phyloP scores from a whole-genome alignment of 805 yeast genomes.

The Suhomyces canberraensis region DNA sequence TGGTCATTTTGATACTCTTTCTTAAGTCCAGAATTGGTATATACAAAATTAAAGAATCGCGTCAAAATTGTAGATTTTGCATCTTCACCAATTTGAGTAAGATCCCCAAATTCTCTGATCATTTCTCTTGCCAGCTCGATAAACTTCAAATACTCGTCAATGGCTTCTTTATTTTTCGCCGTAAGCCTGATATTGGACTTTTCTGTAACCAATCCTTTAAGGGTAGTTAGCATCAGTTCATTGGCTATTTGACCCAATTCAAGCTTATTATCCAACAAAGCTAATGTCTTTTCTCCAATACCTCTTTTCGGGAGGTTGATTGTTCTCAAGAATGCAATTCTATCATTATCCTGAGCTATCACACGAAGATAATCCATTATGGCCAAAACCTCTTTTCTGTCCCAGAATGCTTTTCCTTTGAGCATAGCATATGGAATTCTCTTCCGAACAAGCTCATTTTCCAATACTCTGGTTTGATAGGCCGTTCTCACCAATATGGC shows the following conservation, averaged over 20 bases:
- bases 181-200: conserved; percentile 10
- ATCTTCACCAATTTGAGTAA: neutral
- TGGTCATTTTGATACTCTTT: conserved; percentile 25
- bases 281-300: conserved; percentile 55
- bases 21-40: conserved; percentile 26
- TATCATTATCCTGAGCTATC: conserved; percentile 55
- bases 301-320: conserved; percentile 64
- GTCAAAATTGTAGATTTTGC: conserved; percentile 1
- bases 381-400: conserved; percentile 60
- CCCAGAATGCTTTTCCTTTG: conserved; percentile 81
- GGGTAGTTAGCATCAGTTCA: conserved; percentile 8
- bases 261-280: conserved; percentile 22
- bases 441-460: conserved; percentile 52
- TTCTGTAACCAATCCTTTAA: conserved; percentile 9
- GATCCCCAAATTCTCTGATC: neutral
- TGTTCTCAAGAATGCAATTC: conserved; percentile 55
- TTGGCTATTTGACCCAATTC: conserved; percentile 1
- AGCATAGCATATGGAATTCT: conserved; percentile 65
- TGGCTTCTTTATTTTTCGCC: conserved; percentile 9
- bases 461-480: conserved; percentile 59
- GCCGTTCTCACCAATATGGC: conserved; percentile 71
- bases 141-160: conserved; percentile 25
- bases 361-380: conserved; percentile 65
- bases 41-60: conserved; percentile 22
- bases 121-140: conserved; percentile 18